These are phyloP conservation scores for Tulasnella sp. DNA, from an alignment of 768 basidiomycete species.

Conservation along the genomic window DNA sequence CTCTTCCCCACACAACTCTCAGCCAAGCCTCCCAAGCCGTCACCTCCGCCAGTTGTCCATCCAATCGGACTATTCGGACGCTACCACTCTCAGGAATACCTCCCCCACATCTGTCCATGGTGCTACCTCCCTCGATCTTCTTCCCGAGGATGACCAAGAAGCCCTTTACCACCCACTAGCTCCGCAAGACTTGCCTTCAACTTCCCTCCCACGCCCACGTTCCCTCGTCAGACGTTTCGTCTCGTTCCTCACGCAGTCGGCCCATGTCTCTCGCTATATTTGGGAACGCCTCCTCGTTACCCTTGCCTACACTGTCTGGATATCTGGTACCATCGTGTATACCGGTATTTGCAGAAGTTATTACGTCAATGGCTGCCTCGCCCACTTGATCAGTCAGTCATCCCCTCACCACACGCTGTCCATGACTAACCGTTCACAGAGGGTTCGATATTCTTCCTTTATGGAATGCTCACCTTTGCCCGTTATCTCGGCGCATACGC, in stretches of 20 bases:
- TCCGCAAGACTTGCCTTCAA: too few relatives aligned
- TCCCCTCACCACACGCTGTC: neutral
- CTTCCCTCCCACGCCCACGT: too few relatives aligned
- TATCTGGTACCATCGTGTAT: slow-evolving; percentile 68
- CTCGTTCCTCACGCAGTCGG: neutral
- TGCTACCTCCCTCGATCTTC: too few relatives aligned
- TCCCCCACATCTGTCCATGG: neutral
- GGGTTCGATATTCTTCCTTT: slow-evolving; percentile 87
- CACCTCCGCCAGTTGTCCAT: neutral
- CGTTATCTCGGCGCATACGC: slow-evolving; percentile 87
- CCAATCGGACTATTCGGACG: slow-evolving; percentile 11
- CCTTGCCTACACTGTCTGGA: slow-evolving; percentile 50
- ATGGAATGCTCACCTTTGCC: slow-evolving; percentile 79
- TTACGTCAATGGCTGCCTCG: slow-evolving; percentile 72
- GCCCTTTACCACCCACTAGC: too few relatives aligned
- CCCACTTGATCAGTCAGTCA: slow-evolving; percentile 77
- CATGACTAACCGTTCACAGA: slow-evolving; percentile 32
- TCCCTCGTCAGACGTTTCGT: neutral
- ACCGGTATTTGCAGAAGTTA: slow-evolving; percentile 74
- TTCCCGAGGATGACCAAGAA: too few relatives aligned
- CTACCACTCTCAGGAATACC: neutral
- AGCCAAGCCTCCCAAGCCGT: neutral
- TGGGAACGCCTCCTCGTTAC: slow-evolving; percentile 53
- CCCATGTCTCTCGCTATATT: neutral
- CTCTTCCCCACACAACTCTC: slow-evolving; percentile 4